Percentiles rank a stretch among this genome's conserved stretches.
These are phyloP conservation scores for Cytidiella melzeri DNA, from an alignment of 768 basidiomycete genomes.

Conservation along the genomic window DNA sequence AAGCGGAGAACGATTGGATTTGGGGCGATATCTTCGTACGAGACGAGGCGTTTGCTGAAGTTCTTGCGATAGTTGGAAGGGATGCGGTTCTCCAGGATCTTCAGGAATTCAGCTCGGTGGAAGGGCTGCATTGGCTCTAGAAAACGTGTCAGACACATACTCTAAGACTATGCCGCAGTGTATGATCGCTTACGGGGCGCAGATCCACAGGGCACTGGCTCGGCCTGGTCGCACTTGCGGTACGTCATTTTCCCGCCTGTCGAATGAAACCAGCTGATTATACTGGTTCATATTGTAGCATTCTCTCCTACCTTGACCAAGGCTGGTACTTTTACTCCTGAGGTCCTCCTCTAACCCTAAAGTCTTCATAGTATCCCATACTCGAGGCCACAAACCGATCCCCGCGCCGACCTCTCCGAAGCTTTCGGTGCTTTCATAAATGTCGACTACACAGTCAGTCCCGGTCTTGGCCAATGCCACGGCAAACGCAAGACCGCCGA, in stretches of 20 bases:
- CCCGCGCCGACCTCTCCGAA: conserved; percentile 6
- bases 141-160: no score
- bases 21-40: conserved; percentile 3
- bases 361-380: not conserved
- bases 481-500: conserved; percentile 1
- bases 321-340: no score
- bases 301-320: no score
- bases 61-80: conserved; percentile 8
- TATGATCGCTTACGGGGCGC: conserved; percentile 1
- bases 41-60: conserved; percentile 15
- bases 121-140: conserved; percentile 5
- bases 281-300: no score
- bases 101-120: not conserved
- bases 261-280: no score
- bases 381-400: not conserved
- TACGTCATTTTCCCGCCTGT: conserved; percentile 5
- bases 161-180: no score
- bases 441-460: not conserved
- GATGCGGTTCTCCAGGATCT: not conserved
- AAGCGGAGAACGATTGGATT: conserved; percentile 16
- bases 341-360: conserved; percentile 2
- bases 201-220: conserved; percentile 2
- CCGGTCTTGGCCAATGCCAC: not conserved
- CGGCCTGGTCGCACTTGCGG: conserved; percentile 11
- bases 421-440: not conserved